phyloP scores from a whole-genome alignment of 768 basidiomycete genomes.

The Lentinus brumalis region DNA sequence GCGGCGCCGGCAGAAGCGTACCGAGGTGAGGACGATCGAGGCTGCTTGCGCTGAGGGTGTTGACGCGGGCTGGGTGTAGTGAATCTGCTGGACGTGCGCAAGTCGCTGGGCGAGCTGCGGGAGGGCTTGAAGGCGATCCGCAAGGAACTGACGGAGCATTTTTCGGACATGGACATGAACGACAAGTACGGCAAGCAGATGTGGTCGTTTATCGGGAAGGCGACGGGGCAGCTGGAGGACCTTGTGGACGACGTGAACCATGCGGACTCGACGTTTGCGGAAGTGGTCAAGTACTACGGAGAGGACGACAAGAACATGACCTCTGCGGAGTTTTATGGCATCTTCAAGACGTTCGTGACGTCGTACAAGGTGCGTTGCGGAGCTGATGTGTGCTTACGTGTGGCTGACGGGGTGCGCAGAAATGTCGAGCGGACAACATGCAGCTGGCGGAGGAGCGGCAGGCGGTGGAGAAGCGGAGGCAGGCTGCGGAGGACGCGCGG shows the following conservation, averaged over 20 bases:
- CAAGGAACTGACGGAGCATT: slow-evolving; percentile 79
- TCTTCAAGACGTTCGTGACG: slow-evolving; percentile 96
- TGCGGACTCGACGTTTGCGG: slow-evolving; percentile 80
- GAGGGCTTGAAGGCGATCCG: slow-evolving; percentile 80
- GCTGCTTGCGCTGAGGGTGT: slow-evolving; percentile 11
- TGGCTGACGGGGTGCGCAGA: slow-evolving; percentile 48
- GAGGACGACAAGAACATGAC: slow-evolving; percentile 88
- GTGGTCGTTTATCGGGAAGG: slow-evolving; percentile 85
- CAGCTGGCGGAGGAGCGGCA: slow-evolving; percentile 69
- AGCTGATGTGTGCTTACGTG: neutral
- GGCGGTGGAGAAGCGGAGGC: slow-evolving; percentile 69
- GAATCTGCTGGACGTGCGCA: slow-evolving; percentile 84
- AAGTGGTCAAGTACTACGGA: slow-evolving; percentile 89
- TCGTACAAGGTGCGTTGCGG: slow-evolving; percentile 72
- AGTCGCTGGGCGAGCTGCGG: slow-evolving; percentile 69
- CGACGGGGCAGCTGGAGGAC: slow-evolving; percentile 75
- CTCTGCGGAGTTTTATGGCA: slow-evolving; percentile 91
- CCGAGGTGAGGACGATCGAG: slow-evolving; percentile 56
- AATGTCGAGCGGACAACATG: slow-evolving; percentile 85
- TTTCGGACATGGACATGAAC: slow-evolving; percentile 64
- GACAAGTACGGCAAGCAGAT: slow-evolving; percentile 89
- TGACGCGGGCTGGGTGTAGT: slow-evolving; percentile 44
- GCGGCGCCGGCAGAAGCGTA: slow-evolving; percentile 90
- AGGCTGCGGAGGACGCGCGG: slow-evolving; percentile 64
- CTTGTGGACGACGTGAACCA: slow-evolving; percentile 85